Conservation (phyloP, 495 filamentous ascomycete genomes). For the Pyrenula aspistea region DNA sequence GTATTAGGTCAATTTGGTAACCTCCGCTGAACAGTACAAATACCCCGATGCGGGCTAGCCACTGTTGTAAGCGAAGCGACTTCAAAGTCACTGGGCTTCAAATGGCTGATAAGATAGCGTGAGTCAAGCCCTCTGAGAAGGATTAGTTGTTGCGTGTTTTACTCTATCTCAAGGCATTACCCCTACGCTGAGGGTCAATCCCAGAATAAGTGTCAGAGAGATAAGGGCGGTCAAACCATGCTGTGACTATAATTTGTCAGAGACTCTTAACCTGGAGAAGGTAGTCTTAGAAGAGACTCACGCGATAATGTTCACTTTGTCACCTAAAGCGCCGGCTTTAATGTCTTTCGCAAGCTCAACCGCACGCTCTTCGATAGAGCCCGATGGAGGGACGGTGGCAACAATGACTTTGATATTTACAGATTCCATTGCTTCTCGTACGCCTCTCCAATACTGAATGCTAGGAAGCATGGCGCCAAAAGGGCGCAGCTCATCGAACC, state of each 20-base stretch:
- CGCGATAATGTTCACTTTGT: slow-evolving; percentile 80
- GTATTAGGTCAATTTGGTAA: slow-evolving; percentile 1
- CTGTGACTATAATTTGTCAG: slow-evolving; percentile 43
- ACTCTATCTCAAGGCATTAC: too few species aligned
- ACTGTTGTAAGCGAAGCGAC: slow-evolving; percentile 77
- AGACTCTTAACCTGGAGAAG: background rate
- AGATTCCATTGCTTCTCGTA: slow-evolving; percentile 60
- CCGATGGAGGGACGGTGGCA: slow-evolving; percentile 65
- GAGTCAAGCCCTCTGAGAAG: slow-evolving; percentile 68
- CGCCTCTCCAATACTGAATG: slow-evolving; percentile 87
- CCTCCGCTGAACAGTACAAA: background rate
- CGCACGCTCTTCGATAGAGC: slow-evolving; percentile 67
- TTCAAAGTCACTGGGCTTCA: slow-evolving; percentile 59
- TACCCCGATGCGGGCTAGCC: slow-evolving; percentile 76
- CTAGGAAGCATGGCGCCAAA: slow-evolving; percentile 59
- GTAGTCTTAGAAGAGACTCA: slow-evolving; percentile 38
- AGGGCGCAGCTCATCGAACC: slow-evolving; percentile 74
- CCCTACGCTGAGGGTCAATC: background rate
- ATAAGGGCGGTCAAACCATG: slow-evolving; percentile 42
- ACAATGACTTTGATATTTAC: slow-evolving; percentile 72
- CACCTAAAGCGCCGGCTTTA: slow-evolving; percentile 50
- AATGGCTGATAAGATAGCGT: slow-evolving; percentile 78
- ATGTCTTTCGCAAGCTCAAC: slow-evolving; percentile 54
- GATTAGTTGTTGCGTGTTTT: too few species aligned
- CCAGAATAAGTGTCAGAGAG: background rate